Evolutionary conservation across 257 asterid genomes (phyloP).

Genomic region (Solanum corneliomulleri): DNA sequence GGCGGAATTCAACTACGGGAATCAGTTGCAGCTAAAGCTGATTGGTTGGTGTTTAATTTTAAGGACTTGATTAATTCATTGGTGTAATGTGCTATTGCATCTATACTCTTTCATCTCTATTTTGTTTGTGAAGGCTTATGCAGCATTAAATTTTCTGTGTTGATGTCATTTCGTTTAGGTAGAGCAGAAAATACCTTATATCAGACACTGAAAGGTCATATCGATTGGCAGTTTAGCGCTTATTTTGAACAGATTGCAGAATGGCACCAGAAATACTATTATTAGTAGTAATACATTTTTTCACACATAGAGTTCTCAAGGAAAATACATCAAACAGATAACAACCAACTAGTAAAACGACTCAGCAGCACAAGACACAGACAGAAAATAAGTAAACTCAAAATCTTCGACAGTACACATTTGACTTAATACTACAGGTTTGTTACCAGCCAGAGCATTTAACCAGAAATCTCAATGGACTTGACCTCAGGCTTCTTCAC

Average conservation of each 20-base stretch:
- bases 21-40: slow-evolving; percentile 74
- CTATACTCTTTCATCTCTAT: not conserved
- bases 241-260: not conserved
- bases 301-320: not conserved
- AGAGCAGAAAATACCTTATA: not conserved
- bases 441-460: not conserved
- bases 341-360: not conserved
- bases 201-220: not conserved
- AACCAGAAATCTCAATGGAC: slow-evolving; percentile 1
- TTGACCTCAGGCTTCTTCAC: slow-evolving; percentile 5
- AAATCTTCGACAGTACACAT: not conserved
- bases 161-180: not conserved
- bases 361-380: no score
- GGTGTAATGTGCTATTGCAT: slow-evolving; percentile 16
- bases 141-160: not conserved
- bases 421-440: not conserved
- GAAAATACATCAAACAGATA: not conserved
- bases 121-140: not conserved
- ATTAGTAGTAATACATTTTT: not conserved
- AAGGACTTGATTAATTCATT: slow-evolving; percentile 56
- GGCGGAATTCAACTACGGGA: slow-evolving; percentile 80
- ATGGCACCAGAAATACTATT: not conserved
- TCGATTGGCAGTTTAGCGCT: not conserved
- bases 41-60: slow-evolving; percentile 81
- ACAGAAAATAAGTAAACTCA: not conserved